A percentile compares a stretch with the other conserved stretches of the same genome.
Evolutionary conservation across 495 filamentous ascomycete species (phyloP).

Genomic region (Pseudomonodictys pantanalensis): DNA sequence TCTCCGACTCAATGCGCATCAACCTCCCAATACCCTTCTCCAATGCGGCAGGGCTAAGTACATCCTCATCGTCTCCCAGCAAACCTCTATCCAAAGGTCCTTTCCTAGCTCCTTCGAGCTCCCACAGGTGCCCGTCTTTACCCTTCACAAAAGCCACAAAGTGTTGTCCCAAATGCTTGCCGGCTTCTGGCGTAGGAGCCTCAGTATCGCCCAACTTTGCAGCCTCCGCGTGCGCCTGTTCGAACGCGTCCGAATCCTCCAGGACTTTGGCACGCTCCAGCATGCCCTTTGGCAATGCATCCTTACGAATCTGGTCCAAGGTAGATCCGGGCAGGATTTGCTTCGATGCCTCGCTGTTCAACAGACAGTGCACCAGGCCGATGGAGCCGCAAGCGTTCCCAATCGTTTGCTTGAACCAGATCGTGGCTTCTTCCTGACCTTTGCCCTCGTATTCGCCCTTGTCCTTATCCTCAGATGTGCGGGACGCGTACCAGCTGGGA

Average conservation of each 20-base stretch:
- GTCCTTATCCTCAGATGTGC: slow-evolving; percentile 20
- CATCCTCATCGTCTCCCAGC: slow-evolving; percentile 27
- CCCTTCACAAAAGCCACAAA: slow-evolving; percentile 31
- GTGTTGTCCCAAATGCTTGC: slow-evolving; percentile 17
- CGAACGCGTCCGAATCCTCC: slow-evolving; percentile 67
- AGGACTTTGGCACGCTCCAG: slow-evolving; percentile 64
- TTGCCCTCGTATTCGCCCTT: slow-evolving; percentile 46
- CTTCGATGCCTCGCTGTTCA: slow-evolving; percentile 54
- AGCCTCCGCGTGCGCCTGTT: slow-evolving; percentile 67
- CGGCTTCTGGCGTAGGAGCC: background rate
- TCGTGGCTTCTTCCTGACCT: slow-evolving; percentile 58
- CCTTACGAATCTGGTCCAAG: slow-evolving; percentile 48
- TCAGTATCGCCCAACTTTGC: slow-evolving; percentile 62
- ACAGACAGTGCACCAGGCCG: slow-evolving; percentile 70
- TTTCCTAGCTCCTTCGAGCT: slow-evolving; percentile 36
- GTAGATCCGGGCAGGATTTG: slow-evolving; percentile 48
- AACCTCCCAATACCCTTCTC: slow-evolving; percentile 19
- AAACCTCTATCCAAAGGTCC: slow-evolving; percentile 34
- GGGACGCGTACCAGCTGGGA: slow-evolving; percentile 13
- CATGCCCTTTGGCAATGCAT: slow-evolving; percentile 53
- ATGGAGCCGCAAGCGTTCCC: slow-evolving; percentile 83
- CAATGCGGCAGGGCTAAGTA: slow-evolving; percentile 14
- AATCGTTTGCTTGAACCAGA: slow-evolving; percentile 94
- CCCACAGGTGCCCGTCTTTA: slow-evolving; percentile 30
- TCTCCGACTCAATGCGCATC: slow-evolving; percentile 24